phyloP scores from a whole-genome alignment of 169 alveolate species.

The Plasmodium berghei region DNA sequence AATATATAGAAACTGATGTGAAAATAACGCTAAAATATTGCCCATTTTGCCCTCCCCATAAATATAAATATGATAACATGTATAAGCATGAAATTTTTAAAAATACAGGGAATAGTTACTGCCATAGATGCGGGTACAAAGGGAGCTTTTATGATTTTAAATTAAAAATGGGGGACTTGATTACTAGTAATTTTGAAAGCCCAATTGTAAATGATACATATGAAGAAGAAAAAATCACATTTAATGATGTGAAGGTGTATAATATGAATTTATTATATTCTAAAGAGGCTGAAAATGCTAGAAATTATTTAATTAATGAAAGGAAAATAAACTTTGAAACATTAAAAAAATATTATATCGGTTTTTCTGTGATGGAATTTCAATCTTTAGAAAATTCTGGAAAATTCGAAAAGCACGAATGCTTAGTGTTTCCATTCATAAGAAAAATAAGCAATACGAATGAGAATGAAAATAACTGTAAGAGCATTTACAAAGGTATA shows the following conservation, averaged over 20 bases:
- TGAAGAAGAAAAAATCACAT: constrained; percentile 75
- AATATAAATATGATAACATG: constrained; percentile 86
- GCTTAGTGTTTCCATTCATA: constrained; percentile 68
- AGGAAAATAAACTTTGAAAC: constrained; percentile 86
- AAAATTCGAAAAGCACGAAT: constrained; percentile 70
- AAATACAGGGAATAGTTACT: constrained; percentile 88
- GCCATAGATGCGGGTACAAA: constrained; percentile 89
- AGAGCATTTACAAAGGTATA: neutral
- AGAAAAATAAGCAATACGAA: constrained; percentile 8
- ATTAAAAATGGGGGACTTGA: constrained; percentile 86
- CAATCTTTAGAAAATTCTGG: constrained; percentile 72
- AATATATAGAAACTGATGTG: constrained; percentile 82
- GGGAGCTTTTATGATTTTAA: constrained; percentile 92
- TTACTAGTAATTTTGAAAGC: constrained; percentile 72
- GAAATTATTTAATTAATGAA: constrained; percentile 87
- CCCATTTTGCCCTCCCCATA: constrained; percentile 90
- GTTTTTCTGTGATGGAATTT: constrained; percentile 82
- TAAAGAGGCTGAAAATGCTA: constrained; percentile 80
- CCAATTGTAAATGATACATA: constrained; percentile 12
- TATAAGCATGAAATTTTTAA: constrained; percentile 88
- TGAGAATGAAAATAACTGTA: neutral
- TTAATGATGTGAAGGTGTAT: constrained; percentile 80
- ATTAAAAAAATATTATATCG: constrained; percentile 88
- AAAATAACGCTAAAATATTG: constrained; percentile 87
- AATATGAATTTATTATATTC: constrained; percentile 79